phyloP scores from a whole-genome alignment of 75 land plant genomes.

The Chamaecyparis obtusa region DNA sequence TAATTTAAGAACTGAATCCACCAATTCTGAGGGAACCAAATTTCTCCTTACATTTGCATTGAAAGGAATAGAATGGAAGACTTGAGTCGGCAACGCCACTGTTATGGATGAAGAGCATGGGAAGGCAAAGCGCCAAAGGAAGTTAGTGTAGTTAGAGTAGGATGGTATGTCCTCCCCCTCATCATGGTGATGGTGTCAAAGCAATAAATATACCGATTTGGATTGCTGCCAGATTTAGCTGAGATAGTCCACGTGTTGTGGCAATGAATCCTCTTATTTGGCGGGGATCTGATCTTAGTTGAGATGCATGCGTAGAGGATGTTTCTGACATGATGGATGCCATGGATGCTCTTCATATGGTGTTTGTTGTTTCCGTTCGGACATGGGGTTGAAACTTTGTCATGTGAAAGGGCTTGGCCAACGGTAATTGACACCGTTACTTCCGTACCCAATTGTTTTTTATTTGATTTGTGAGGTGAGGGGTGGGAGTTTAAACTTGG shows the following conservation, averaged over 20 bases:
- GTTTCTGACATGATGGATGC: not conserved
- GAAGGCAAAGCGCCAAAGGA: not conserved
- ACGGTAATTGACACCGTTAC: not conserved
- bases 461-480: too few species aligned
- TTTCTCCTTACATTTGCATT: too few species aligned
- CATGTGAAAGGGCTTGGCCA: not conserved
- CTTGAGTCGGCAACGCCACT: too few species aligned
- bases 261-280: not conserved
- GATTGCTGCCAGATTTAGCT: not conserved
- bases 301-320: not conserved
- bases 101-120: not conserved
- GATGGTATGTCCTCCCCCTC: not conserved
- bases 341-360: too few species aligned
- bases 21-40: too few species aligned
- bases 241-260: not conserved
- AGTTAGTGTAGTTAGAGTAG: not conserved
- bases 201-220: not conserved
- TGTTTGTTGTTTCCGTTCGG: not conserved
- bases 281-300: not conserved
- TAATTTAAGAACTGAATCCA: too few species aligned
- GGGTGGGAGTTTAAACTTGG: too few species aligned
- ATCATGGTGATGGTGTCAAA: not conserved
- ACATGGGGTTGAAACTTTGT: not conserved
- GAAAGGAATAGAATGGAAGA: too few species aligned
- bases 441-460: not conserved